A percentile compares a stretch with the other conserved stretches of the same genome.
Evolutionary conservation across 139 green algal species (phyloP).

Genomic region (Tetraselmis chui): DNA sequence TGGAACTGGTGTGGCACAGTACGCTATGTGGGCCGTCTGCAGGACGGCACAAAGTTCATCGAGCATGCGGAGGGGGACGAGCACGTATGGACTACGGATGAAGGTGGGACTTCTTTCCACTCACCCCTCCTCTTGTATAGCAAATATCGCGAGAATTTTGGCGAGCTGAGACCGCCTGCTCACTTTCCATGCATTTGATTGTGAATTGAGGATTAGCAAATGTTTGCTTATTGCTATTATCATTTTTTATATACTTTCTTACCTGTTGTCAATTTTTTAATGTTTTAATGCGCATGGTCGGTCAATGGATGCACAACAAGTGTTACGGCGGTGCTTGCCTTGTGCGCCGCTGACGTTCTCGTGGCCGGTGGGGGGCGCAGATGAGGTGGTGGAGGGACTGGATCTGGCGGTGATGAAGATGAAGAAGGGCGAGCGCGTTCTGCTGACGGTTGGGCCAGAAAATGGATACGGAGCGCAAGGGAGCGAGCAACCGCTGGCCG

Average conservation of each 20-base stretch:
- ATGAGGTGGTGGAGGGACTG: constrained; percentile 56
- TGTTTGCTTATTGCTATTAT: too few relatives aligned
- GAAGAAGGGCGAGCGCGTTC: constrained; percentile 71
- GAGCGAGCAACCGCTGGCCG: constrained; percentile 11
- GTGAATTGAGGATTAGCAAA: too few relatives aligned
- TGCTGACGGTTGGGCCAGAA: constrained; percentile 65
- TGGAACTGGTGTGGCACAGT: constrained; percentile 11
- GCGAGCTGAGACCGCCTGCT: too few relatives aligned
- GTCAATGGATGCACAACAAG: constrained; percentile 1
- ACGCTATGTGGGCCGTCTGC: constrained; percentile 20
- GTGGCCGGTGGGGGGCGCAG: constrained; percentile 1
- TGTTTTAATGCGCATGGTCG: too few relatives aligned
- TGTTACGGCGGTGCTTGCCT: too few relatives aligned
- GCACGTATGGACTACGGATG: constrained; percentile 56
- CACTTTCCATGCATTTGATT: too few relatives aligned
- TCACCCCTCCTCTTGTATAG: too few relatives aligned
- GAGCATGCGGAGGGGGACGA: constrained; percentile 43
- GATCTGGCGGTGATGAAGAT: constrained; percentile 83
- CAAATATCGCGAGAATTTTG: too few relatives aligned
- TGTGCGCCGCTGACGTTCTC: neutral
- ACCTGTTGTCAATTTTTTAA: too few relatives aligned
- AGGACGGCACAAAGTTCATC: constrained; percentile 63
- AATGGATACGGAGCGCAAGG: constrained; percentile 56
- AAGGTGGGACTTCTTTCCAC: too few relatives aligned
- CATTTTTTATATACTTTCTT: too few relatives aligned